A percentile compares a stretch with the other conserved stretches of the same genome.
Conservation (phyloP, 345 rosid genomes). For the Gossypium sturtianum region DNA sequence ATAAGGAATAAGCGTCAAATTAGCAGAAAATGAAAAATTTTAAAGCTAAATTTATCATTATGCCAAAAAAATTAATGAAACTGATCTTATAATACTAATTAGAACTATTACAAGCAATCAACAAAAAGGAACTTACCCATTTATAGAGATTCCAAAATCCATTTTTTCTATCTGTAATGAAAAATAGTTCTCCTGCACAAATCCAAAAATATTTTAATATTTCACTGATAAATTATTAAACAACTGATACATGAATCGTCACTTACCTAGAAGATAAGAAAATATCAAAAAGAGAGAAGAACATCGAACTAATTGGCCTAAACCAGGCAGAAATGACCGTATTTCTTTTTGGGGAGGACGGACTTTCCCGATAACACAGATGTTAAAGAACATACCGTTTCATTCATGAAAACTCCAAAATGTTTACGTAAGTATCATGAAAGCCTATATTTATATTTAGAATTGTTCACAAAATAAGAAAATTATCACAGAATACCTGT, state of each 20-base stretch:
- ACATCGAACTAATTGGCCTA: background rate
- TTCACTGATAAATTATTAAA: background rate
- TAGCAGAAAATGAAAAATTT: too few relatives aligned
- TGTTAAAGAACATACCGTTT: background rate
- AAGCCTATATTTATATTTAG: background rate
- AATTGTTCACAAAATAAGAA: background rate
- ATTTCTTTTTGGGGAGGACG: too few relatives aligned
- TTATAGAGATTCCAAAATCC: slow-evolving; percentile 95
- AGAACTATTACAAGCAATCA: background rate
- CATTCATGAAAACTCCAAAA: background rate
- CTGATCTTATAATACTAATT: too few relatives aligned
- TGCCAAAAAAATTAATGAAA: background rate
- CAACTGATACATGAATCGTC: background rate
- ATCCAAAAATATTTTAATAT: slow-evolving; percentile 4
- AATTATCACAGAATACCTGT: slow-evolving; percentile 40
- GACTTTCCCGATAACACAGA: background rate
- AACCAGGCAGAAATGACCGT: background rate
- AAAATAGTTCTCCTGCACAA: slow-evolving; percentile 82
- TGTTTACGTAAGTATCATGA: background rate
- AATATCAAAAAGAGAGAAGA: background rate
- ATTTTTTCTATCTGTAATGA: slow-evolving; percentile 62
- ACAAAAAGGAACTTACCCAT: slow-evolving; percentile 54
- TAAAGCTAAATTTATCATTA: too few relatives aligned
- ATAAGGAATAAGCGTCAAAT: too few relatives aligned
- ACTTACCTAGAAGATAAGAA: background rate